phyloP scores from a whole-genome alignment of 2,329 filamentous ascomycete species.

The Colletotrichum tofieldiae region DNA sequence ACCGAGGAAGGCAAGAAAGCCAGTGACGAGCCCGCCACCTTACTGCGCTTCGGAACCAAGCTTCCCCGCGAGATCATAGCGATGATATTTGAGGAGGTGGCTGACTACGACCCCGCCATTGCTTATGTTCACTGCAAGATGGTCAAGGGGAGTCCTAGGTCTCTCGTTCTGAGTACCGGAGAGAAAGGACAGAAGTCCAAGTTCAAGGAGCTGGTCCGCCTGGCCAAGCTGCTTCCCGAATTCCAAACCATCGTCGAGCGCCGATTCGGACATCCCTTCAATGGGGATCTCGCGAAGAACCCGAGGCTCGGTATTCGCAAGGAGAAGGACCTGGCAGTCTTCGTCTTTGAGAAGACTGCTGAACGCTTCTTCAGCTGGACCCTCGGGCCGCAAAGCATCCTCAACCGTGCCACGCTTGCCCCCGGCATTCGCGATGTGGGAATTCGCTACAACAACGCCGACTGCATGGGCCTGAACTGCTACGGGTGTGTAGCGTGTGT shows the following conservation, averaged over 20 bases:
- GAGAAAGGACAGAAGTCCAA: background rate
- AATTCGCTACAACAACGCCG: background rate
- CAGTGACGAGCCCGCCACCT: background rate
- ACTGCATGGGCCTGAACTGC: background rate
- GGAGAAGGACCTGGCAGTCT: background rate
- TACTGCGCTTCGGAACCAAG: background rate
- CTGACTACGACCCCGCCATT: background rate
- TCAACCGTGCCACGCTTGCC: background rate
- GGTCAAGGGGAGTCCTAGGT: rapidly evolving
- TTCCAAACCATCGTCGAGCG: background rate
- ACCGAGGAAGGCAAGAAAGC: background rate
- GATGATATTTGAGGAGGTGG: background rate
- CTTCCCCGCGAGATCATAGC: background rate
- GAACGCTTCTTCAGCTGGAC: background rate
- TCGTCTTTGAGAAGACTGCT: background rate
- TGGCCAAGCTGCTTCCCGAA: background rate
- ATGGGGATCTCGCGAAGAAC: background rate
- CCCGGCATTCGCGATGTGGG: background rate
- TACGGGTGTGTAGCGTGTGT: background rate
- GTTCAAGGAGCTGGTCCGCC: background rate
- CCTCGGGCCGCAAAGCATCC: rapidly evolving
- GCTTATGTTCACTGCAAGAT: background rate
- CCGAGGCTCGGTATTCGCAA: background rate
- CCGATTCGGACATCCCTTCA: background rate
- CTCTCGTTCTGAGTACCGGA: background rate